Percentiles rank a stretch among this genome's conserved stretches.
Evolutionary conservation across 192 early-diverging fungal genomes (phyloP).

Genomic region (Coemansia sp.): DNA sequence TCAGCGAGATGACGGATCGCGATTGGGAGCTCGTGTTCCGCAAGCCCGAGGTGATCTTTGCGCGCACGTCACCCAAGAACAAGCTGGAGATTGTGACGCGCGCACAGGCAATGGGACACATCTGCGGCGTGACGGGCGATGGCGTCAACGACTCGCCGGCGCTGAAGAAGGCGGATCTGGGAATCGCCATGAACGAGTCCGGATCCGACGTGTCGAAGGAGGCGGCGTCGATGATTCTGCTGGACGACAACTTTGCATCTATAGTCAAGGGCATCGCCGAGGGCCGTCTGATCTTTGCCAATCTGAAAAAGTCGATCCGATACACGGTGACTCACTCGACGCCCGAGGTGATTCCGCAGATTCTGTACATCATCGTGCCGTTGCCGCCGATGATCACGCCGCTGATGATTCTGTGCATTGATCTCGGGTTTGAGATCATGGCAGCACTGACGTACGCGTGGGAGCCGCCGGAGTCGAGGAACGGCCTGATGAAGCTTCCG

Average conservation of each 20-base stretch:
- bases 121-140: conserved; percentile 97
- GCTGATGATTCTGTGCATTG: conserved; percentile 87
- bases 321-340: conserved; percentile 92
- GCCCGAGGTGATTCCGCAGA: conserved; percentile 84
- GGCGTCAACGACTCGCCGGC: conserved; percentile 97
- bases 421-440: conserved; percentile 94
- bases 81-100: conserved; percentile 96
- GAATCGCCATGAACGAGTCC: conserved; percentile 95
- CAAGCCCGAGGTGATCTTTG: conserved; percentile 96
- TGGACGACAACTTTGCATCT: conserved; percentile 98
- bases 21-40: conserved; percentile 95
- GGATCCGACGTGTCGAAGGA: conserved; percentile 97
- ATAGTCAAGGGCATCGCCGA: conserved; percentile 92
- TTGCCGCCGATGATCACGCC: conserved; percentile 79
- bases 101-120: conserved; percentile 90
- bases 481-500: conserved; percentile 82
- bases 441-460: conserved; percentile 87
- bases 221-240: conserved; percentile 93
- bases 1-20: conserved; percentile 74
- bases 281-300: conserved; percentile 93
- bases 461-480: conserved; percentile 80
- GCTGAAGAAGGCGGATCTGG: conserved; percentile 94
- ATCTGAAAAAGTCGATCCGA: conserved; percentile 93
- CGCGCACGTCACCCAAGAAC: conserved; percentile 93
- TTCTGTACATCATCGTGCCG: conserved; percentile 85